Conservation (phyloP, 2,329 filamentous ascomycete genomes). For the Dissoconium aciculare region DNA sequence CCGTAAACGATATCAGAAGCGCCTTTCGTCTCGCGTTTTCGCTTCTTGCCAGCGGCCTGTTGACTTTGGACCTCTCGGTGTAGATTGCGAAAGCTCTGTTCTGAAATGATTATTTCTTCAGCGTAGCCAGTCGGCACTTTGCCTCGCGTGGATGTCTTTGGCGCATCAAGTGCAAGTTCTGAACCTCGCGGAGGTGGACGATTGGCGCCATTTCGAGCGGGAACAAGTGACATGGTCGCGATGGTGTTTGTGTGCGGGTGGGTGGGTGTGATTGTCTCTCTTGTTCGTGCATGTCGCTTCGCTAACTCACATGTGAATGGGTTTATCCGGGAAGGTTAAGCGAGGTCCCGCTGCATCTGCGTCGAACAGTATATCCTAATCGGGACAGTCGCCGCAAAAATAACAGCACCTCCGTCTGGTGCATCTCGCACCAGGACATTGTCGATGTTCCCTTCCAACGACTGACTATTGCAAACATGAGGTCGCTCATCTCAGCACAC, state of each 20-base stretch:
- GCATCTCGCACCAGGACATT: no score
- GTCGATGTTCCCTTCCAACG: no score
- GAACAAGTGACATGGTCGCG: constrained; percentile 21
- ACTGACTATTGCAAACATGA: constrained; percentile 7
- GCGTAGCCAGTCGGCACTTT: constrained; percentile 60
- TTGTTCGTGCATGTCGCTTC: no score
- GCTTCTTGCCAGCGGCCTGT: constrained; percentile 45
- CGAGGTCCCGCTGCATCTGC: no score
- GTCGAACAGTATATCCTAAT: no score
- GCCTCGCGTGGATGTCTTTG: constrained; percentile 27
- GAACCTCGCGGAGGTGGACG: constrained; percentile 18
- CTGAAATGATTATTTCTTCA: constrained; percentile 76
- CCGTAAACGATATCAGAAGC: constrained; percentile 74
- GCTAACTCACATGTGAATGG: no score
- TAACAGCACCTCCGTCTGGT: neutral
- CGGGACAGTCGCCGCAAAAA: neutral
- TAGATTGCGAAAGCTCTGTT: constrained; percentile 75
- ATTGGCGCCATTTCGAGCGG: constrained; percentile 22
- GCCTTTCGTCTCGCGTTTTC: constrained; percentile 74
- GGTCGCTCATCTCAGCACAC: constrained; percentile 14
- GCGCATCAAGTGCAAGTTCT: constrained; percentile 15
- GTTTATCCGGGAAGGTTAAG: no score
- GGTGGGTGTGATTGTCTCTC: no score
- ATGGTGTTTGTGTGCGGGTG: no score
- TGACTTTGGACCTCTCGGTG: constrained; percentile 59